phyloP scores from a whole-genome alignment of 129 eudicot species.

The Flaveria brownii region DNA sequence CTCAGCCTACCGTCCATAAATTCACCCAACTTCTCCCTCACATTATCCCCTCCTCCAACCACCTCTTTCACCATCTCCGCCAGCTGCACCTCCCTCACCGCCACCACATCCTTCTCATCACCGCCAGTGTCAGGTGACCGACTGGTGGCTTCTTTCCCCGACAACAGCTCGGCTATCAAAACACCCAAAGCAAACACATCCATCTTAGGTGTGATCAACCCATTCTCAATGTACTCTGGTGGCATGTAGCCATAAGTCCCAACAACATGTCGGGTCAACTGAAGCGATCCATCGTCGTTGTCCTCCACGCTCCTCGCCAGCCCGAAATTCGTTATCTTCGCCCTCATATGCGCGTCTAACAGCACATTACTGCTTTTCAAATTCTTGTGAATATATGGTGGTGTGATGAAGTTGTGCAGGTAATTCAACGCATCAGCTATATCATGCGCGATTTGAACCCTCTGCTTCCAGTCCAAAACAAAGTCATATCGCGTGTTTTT shows the following conservation, averaged over 20 bases:
- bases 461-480: slow-evolving; percentile 64
- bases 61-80: slow-evolving; percentile 44
- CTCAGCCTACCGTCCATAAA: slow-evolving; percentile 62
- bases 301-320: slow-evolving; percentile 58
- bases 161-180: slow-evolving; percentile 68
- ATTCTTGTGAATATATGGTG: slow-evolving; percentile 88
- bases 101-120: slow-evolving; percentile 22
- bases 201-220: slow-evolving; percentile 71
- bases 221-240: slow-evolving; percentile 79
- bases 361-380: slow-evolving; percentile 74
- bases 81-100: slow-evolving; percentile 24
- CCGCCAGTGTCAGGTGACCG: neutral
- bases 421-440: slow-evolving; percentile 74
- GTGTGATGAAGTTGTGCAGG: slow-evolving; percentile 72
- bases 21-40: slow-evolving; percentile 55
- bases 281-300: slow-evolving; percentile 40
- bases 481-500: slow-evolving; percentile 3
- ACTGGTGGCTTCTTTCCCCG: slow-evolving; percentile 65
- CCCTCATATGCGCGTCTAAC: slow-evolving; percentile 58
- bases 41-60: slow-evolving; percentile 52
- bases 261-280: slow-evolving; percentile 73
- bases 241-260: slow-evolving; percentile 84
- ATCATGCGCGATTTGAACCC: slow-evolving; percentile 71
- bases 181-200: slow-evolving; percentile 88
- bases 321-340: slow-evolving; percentile 67